Percentiles rank a stretch among this genome's conserved stretches.
Evolutionary conservation across 495 filamentous ascomycete genomes (phyloP).

Genomic region (Penicillium diatomitis): DNA sequence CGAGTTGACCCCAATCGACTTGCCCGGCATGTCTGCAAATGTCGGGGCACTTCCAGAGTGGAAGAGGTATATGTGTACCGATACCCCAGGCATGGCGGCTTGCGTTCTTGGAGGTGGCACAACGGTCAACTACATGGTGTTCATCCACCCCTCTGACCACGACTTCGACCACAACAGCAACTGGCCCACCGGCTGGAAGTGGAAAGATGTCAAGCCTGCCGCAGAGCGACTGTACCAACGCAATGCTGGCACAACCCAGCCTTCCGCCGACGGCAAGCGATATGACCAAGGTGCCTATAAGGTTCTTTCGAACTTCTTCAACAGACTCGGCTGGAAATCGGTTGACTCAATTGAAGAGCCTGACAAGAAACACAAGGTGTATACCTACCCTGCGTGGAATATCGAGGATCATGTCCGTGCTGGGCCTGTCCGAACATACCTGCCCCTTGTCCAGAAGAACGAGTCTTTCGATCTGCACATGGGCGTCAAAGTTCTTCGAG

Average conservation of each 20-base stretch:
- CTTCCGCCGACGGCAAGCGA: slow-evolving; percentile 57
- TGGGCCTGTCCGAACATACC: slow-evolving; percentile 67
- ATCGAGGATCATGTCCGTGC: slow-evolving; percentile 56
- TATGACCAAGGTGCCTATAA: slow-evolving; percentile 62
- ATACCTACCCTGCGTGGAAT: slow-evolving; percentile 60
- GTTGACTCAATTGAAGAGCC: slow-evolving; percentile 53
- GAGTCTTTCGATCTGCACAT: slow-evolving; percentile 60
- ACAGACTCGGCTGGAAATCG: slow-evolving; percentile 48
- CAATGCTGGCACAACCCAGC: slow-evolving; percentile 60
- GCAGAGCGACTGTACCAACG: slow-evolving; percentile 52
- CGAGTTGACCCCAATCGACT: slow-evolving; percentile 61
- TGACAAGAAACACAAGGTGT: slow-evolving; percentile 58
- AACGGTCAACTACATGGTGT: slow-evolving; percentile 61
- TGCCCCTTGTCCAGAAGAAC: slow-evolving; percentile 49
- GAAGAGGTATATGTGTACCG: slow-evolving; percentile 42
- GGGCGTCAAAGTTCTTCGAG: slow-evolving; percentile 54
- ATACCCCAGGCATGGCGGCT: slow-evolving; percentile 65
- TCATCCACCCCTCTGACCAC: slow-evolving; percentile 45
- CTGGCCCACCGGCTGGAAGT: slow-evolving; percentile 67
- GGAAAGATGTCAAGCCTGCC: slow-evolving; percentile 48
- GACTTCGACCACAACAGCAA: slow-evolving; percentile 69
- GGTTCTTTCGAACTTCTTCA: slow-evolving; percentile 47
- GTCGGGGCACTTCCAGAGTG: slow-evolving; percentile 15
- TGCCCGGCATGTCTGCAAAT: slow-evolving; percentile 54
- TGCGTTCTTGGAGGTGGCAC: slow-evolving; percentile 72